phyloP scores from a whole-genome alignment of 768 basidiomycete genomes.

The Lentinula detonsa region DNA sequence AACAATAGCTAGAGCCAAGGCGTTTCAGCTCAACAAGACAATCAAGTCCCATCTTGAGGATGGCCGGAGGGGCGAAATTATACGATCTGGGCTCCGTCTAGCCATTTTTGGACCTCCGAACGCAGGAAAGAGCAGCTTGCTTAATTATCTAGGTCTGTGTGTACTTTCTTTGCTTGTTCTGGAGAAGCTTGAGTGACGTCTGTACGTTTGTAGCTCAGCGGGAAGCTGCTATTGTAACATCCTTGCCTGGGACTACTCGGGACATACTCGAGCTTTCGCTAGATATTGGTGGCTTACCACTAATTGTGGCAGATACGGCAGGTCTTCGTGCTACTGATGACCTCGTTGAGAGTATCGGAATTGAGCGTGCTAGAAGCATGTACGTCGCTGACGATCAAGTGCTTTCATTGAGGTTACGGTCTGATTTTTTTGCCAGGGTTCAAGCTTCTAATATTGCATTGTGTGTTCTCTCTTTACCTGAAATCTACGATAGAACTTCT shows the following conservation, averaged over 20 bases:
- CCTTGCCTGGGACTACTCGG: constrained; percentile 83
- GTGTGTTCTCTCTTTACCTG: constrained; percentile 76
- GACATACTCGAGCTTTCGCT: constrained; percentile 82
- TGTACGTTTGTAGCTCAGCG: constrained; percentile 52
- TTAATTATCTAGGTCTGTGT: constrained; percentile 71
- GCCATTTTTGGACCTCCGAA: constrained; percentile 93
- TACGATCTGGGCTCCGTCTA: constrained; percentile 75
- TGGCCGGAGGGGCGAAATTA: constrained; percentile 73
- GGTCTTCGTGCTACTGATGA: constrained; percentile 69
- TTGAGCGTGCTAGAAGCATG: constrained; percentile 67
- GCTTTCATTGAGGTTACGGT: neutral
- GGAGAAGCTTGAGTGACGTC: neutral
- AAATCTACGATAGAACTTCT: constrained; percentile 14
- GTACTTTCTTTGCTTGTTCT: neutral
- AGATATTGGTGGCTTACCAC: constrained; percentile 83
- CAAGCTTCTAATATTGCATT: constrained; percentile 62
- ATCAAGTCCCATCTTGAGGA: constrained; percentile 62
- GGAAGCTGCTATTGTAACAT: constrained; percentile 86
- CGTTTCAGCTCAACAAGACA: constrained; percentile 36
- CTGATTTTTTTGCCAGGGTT: constrained; percentile 37
- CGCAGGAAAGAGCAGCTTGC: constrained; percentile 86
- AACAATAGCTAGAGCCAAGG: constrained; percentile 46
- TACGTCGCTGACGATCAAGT: constrained; percentile 27
- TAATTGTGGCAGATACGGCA: constrained; percentile 81
- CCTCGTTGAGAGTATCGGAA: constrained; percentile 74